phyloP scores from a whole-genome alignment of 2,329 filamentous ascomycete genomes.

The Aspergillus sp. region DNA sequence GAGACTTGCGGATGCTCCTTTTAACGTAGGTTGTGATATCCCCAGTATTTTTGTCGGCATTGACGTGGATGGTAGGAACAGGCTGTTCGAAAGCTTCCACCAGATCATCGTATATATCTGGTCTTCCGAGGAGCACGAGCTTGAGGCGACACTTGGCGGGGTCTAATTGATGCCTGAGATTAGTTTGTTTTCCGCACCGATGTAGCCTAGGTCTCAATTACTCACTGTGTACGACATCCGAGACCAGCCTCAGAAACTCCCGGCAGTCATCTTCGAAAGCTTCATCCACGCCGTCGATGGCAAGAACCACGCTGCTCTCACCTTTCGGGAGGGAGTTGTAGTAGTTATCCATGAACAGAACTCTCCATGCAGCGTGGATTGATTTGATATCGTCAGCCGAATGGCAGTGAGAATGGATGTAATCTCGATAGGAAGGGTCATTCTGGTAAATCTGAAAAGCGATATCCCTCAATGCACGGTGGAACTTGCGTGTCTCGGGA shows the following conservation, averaged over 20 bases:
- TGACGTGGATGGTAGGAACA: background rate
- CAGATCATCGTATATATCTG: background rate
- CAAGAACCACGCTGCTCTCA: background rate
- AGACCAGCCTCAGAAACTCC: background rate
- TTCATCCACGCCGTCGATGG: background rate
- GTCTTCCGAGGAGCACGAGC: background rate
- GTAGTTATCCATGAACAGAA: background rate
- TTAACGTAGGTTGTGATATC: background rate
- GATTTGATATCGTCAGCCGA: background rate
- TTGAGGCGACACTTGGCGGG: background rate
- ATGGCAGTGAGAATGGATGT: background rate
- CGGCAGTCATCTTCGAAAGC: background rate
- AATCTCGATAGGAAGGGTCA: background rate
- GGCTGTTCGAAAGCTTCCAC: background rate
- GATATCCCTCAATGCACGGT: background rate
- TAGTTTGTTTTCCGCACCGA: background rate
- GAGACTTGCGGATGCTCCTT: background rate
- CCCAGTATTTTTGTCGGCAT: background rate
- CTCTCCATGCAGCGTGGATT: background rate
- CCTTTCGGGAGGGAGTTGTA: background rate
- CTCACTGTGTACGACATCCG: background rate
- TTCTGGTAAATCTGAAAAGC: slow-evolving; percentile 19
- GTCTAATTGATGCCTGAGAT: background rate
- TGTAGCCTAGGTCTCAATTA: background rate
- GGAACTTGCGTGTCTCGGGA: background rate